These are phyloP conservation scores for Alternaria angustiovoidea DNA, from an alignment of 2,329 filamentous ascomycete species.

Conservation along the genomic window DNA sequence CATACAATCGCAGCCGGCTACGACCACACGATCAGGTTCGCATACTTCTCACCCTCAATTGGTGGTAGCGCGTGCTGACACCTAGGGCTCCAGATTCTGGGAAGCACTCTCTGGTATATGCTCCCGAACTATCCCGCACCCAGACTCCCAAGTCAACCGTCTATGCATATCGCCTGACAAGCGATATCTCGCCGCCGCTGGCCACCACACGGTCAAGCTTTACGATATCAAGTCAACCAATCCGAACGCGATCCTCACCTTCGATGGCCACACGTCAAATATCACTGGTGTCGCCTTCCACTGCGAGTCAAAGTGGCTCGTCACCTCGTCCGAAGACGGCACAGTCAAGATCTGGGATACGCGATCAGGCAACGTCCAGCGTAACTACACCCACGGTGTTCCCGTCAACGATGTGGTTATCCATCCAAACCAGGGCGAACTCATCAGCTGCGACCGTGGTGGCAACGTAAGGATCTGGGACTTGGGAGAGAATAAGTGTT, in stretches of 20 bases:
- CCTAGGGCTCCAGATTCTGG: constrained; percentile 76
- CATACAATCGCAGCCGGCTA: constrained; percentile 66
- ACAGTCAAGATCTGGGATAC: constrained; percentile 99
- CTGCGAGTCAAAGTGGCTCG: constrained; percentile 99
- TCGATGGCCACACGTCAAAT: constrained; percentile 95
- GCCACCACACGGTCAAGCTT: constrained; percentile 89
- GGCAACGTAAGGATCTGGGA: constrained; percentile 97
- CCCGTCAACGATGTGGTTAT: constrained; percentile 99
- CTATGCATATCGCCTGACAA: constrained; percentile 99
- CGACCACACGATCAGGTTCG: constrained; percentile 77
- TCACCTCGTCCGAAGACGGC: constrained; percentile 94
- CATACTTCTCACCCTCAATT: background rate
- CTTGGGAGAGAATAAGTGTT: constrained; percentile 94
- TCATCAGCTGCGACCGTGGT: constrained; percentile 93
- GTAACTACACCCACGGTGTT: constrained; percentile 89
- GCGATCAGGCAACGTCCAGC: constrained; percentile 81
- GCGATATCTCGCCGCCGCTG: constrained; percentile 85
- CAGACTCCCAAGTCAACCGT: constrained; percentile 97
- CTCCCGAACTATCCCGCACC: constrained; percentile 96
- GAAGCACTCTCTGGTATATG: constrained; percentile 97
- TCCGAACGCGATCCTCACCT: constrained; percentile 88
- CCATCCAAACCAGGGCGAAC: constrained; percentile 96
- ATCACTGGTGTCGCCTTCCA: constrained; percentile 97
- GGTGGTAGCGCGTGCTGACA: constrained; percentile 19
- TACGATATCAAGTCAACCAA: constrained; percentile 99